These are phyloP conservation scores for Suhomyces bribrorum DNA, from an alignment of 1,139 yeast species.

Conservation along the genomic window DNA sequence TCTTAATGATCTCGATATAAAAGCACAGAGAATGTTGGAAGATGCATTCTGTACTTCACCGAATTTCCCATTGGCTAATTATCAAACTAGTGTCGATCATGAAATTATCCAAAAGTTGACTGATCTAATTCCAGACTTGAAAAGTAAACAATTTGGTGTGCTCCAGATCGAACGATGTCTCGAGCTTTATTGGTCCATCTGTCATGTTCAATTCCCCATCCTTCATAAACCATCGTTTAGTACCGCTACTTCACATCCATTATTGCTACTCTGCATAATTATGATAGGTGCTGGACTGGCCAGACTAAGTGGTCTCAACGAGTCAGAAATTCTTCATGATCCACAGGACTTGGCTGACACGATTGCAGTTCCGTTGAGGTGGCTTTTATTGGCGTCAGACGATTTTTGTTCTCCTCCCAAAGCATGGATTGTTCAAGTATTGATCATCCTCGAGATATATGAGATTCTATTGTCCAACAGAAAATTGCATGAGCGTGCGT, in stretches of 20 bases:
- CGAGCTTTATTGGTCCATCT: conserved; percentile 51
- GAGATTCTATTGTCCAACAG: conserved; percentile 52
- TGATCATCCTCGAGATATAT: conserved; percentile 59
- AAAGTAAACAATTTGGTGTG: conserved; percentile 23
- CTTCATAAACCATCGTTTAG: conserved; percentile 63
- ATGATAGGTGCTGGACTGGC: conserved; percentile 45
- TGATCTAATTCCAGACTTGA: conserved; percentile 33
- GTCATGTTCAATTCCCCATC: conserved; percentile 62
- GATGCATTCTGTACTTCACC: conserved; percentile 32
- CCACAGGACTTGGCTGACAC: conserved; percentile 26
- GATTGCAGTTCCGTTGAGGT: conserved; percentile 62
- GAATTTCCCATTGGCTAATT: conserved; percentile 30
- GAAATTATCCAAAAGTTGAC: conserved; percentile 28
- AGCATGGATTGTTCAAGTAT: conserved; percentile 64
- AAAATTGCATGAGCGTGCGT: conserved; percentile 67
- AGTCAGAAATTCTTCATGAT: conserved; percentile 14
- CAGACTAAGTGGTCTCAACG: conserved; percentile 18
- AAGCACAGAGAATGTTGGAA: conserved; percentile 16
- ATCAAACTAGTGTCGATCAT: conserved; percentile 26
- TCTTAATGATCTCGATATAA: conserved; percentile 10
- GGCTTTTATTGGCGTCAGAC: conserved; percentile 56
- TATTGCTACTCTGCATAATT: conserved; percentile 54
- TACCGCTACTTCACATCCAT: conserved; percentile 50
- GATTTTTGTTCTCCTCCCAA: conserved; percentile 57
- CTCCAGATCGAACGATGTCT: conserved; percentile 26